Evolutionary conservation across 2,329 filamentous ascomycete species (phyloP), one percentile per base, ranked within the genome.

Genomic region (Epichloe hybrida): DNA sequence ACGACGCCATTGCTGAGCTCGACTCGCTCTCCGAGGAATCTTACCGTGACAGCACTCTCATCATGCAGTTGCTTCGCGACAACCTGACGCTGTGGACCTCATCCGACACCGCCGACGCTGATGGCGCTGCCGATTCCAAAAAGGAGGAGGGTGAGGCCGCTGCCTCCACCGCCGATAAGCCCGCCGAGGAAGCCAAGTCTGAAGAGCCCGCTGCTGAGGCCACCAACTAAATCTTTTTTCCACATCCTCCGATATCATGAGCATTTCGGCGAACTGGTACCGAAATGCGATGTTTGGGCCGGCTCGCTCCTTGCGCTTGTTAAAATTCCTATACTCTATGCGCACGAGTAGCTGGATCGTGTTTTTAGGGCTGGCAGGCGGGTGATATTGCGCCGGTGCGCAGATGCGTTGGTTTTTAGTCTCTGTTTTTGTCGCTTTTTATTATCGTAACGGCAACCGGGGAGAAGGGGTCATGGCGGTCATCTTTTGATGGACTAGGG

Each of bases 71-170:
- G 56, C 85, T 97, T 70, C 88, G 91, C 68, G 91, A 96, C 78
- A 97, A 96, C 80, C 80, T 97, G 57, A 96, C 90, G 59, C 85
- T 96, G 71, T 96, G 90, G 90, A 96, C 90, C 62, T 96, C 90
- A 61, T 94, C 89, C 54, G 90, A 95, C 69, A 87, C 80, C 62
- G 83, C 77, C 63, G 91, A 95, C 71, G 76, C 79, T 54, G 87
- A 91, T 57, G 72, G 69, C 58, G 73, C 82, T 57, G 72, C 78
- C 61, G 72, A 74, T 53, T 60, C 69, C 58, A 74, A 79, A 75
- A 82, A 84, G 75, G 82, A 87, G 65, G 72, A 77, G 61, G 65
- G 62, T 52, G 74, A 76, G 64, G 66, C 69, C 46, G 57, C 40
- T 9, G 46, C 15, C 9, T 34, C 39, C 4, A 2, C 35, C 2